These are phyloP conservation scores for Leucogyrophana mollusca DNA, from an alignment of 768 basidiomycete species.

Conservation along the genomic window DNA sequence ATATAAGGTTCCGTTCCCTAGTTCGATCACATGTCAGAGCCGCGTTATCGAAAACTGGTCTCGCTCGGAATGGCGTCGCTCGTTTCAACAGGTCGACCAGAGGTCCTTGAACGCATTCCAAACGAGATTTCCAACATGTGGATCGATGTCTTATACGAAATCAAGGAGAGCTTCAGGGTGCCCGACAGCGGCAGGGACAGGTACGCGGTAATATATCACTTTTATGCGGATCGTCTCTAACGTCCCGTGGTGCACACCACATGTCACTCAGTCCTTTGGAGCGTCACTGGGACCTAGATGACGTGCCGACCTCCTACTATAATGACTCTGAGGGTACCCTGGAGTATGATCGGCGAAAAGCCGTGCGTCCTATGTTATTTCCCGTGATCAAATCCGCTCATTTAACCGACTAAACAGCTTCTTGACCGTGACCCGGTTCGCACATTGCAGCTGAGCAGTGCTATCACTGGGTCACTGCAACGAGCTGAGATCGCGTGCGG, in stretches of 20 bases:
- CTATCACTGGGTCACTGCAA: slow-evolving; percentile 55
- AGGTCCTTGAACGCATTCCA: slow-evolving; percentile 69
- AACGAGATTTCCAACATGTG: slow-evolving; percentile 83
- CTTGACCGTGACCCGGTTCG: slow-evolving; percentile 72
- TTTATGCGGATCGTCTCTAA: no score
- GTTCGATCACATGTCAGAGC: slow-evolving; percentile 92
- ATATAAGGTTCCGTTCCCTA: slow-evolving; percentile 27
- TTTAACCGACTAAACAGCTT: slow-evolving; percentile 43
- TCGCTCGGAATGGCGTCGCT: slow-evolving; percentile 82
- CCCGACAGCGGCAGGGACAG: slow-evolving; percentile 35
- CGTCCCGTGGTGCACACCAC: not conserved
- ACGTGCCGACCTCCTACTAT: slow-evolving; percentile 57
- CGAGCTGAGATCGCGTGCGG: slow-evolving; percentile 62
- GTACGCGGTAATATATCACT: slow-evolving; percentile 17
- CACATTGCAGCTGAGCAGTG: slow-evolving; percentile 60
- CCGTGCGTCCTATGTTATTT: slow-evolving; percentile 40
- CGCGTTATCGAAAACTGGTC: slow-evolving; percentile 76
- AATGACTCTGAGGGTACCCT: slow-evolving; percentile 65
- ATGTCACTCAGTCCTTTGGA: slow-evolving; percentile 34
- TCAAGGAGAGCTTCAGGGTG: slow-evolving; percentile 63
- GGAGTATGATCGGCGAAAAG: slow-evolving; percentile 75
- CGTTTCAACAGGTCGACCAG: slow-evolving; percentile 69
- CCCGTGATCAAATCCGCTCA: slow-evolving; percentile 1
- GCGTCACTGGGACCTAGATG: slow-evolving; percentile 70
- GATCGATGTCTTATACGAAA: slow-evolving; percentile 85